These are phyloP conservation scores for Aureobasidium uvarum DNA, from an alignment of 2,329 filamentous ascomycete genomes.

Conservation along the genomic window DNA sequence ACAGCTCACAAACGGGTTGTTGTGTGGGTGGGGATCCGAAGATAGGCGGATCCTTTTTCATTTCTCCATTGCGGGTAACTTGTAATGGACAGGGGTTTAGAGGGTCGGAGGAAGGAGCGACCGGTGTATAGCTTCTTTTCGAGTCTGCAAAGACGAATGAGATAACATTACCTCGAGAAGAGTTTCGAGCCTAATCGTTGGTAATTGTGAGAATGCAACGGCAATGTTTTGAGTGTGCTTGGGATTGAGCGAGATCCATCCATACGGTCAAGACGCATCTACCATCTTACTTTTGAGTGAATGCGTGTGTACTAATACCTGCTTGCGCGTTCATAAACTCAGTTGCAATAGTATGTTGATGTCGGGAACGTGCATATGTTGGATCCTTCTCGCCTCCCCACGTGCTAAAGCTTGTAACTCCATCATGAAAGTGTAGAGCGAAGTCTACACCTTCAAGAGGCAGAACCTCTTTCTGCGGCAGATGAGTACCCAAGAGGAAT, in stretches of 20 bases:
- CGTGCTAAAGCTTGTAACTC: too few relatives aligned
- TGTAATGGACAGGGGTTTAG: slow-evolving; percentile 2
- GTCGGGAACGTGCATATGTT: neutral
- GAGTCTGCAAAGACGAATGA: slow-evolving; percentile 3
- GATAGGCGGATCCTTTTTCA: neutral
- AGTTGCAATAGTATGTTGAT: neutral
- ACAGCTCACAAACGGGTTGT: neutral
- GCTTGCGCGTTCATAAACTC: neutral
- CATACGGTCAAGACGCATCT: neutral
- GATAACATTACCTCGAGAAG: neutral
- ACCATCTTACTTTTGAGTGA: neutral
- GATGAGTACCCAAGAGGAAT: too few relatives aligned
- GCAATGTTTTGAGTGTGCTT: neutral
- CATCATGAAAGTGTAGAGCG: too few relatives aligned
- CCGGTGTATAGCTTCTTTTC: neutral
- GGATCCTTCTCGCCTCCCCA: too few relatives aligned
- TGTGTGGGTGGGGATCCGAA: slow-evolving; percentile 23
- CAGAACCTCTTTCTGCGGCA: too few relatives aligned
- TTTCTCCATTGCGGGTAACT: neutral
- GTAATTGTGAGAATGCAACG: neutral
- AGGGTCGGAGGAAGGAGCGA: neutral
- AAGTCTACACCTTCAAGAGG: too few relatives aligned
- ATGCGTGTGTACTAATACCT: neutral
- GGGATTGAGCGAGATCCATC: neutral
- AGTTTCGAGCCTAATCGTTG: neutral